Percentiles rank a stretch among this genome's conserved stretches.
Conservation (phyloP, 352 stramenopile species). For the Pythium phragmitis region DNA sequence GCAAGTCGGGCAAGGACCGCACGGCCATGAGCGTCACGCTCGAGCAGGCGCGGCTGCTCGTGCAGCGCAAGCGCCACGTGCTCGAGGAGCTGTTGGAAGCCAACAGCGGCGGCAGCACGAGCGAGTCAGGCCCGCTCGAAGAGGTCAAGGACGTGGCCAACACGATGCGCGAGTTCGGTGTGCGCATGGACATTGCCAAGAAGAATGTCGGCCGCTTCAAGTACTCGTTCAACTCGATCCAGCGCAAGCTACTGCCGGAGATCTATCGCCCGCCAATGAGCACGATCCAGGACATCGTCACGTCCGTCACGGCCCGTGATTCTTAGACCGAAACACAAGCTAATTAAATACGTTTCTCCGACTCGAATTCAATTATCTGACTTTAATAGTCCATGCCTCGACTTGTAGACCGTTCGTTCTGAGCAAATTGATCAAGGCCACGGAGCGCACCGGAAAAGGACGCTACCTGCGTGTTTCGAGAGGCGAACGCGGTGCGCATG, state of each 20-base stretch:
- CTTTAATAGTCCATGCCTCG: not conserved
- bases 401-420: not conserved
- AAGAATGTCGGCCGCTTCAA: constrained; percentile 96
- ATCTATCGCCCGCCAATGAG: constrained; percentile 88
- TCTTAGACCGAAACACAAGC: constrained; percentile 38
- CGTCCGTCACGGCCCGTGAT: constrained; percentile 87
- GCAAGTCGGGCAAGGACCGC: constrained; percentile 98
- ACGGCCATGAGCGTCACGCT: constrained; percentile 97
- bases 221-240: constrained; percentile 97
- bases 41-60: constrained; percentile 91
- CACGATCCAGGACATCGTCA: constrained; percentile 92
- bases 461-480: not conserved
- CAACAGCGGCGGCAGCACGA: constrained; percentile 29
- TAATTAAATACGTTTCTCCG: not conserved
- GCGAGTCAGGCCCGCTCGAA: constrained; percentile 55
- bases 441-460: constrained; percentile 4
- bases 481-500: not conserved
- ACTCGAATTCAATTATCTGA: not conserved
- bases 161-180: constrained; percentile 90
- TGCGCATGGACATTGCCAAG: constrained; percentile 93
- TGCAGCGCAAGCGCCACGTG: constrained; percentile 72
- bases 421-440: not conserved
- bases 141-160: constrained; percentile 85
- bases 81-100: constrained; percentile 73
- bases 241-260: constrained; percentile 94